Conservation (phyloP, 768 basidiomycete species). For the Russula griseocarnosa region DNA sequence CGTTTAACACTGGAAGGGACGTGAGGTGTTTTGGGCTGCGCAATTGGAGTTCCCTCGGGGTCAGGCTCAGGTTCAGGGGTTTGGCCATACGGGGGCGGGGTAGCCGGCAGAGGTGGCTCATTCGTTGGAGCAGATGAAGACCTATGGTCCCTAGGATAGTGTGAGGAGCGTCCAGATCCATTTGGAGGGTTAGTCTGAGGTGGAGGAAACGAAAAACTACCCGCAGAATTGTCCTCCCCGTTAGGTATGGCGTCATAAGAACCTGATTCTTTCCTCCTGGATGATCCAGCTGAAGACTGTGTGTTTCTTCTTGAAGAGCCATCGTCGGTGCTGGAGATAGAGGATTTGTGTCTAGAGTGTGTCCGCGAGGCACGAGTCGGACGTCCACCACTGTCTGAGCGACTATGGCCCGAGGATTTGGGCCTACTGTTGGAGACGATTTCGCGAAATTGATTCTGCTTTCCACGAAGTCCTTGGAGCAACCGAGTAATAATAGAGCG, state of each 20-base stretch:
- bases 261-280: slow-evolving; percentile 31
- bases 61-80: slow-evolving; percentile 26
- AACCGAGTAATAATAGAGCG: slow-evolving; percentile 89
- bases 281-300: slow-evolving; percentile 7
- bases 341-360: slow-evolving; percentile 37
- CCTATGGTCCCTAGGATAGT: slow-evolving; percentile 12
- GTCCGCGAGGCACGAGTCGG: slow-evolving; percentile 51
- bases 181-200: slow-evolving; percentile 19
- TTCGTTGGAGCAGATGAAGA: slow-evolving; percentile 2
- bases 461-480: slow-evolving; percentile 87
- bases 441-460: slow-evolving; percentile 84
- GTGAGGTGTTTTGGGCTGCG: slow-evolving; percentile 35
- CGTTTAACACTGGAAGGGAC: slow-evolving; percentile 72
- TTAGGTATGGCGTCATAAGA: slow-evolving; percentile 24
- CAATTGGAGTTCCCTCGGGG: slow-evolving; percentile 31
- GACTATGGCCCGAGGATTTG: slow-evolving; percentile 47
- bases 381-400: slow-evolving; percentile 39
- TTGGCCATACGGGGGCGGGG: slow-evolving; percentile 20
- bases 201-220: slow-evolving; percentile 43
- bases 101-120: neutral
- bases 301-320: slow-evolving; percentile 28
- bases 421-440: slow-evolving; percentile 61
- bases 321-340: slow-evolving; percentile 35
- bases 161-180: slow-evolving; percentile 14
- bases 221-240: slow-evolving; percentile 46